These are phyloP conservation scores for Yamadazyma paraphyllophila DNA, from an alignment of 805 yeast genomes.

Conservation along the genomic window DNA sequence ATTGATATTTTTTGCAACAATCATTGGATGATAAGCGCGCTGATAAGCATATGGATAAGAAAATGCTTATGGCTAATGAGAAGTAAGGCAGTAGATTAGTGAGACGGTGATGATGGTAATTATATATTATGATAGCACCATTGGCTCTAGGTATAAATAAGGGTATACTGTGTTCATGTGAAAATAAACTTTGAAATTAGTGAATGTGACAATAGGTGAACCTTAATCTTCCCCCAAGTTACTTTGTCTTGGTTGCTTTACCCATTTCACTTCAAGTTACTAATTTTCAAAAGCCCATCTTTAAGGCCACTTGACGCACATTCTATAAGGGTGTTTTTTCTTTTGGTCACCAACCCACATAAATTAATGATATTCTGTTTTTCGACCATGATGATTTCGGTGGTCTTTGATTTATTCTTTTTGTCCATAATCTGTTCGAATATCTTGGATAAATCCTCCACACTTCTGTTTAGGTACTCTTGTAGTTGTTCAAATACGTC, in stretches of 20 bases:
- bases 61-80: not conserved
- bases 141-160: too few species aligned
- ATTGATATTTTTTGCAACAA: not conserved
- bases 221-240: too few species aligned
- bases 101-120: too few species aligned
- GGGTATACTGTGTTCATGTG: too few species aligned
- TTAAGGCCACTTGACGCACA: constrained; percentile 43
- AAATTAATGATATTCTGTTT: constrained; percentile 42
- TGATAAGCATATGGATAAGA: not conserved
- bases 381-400: constrained; percentile 31
- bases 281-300: constrained; percentile 25
- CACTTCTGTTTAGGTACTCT: constrained; percentile 58
- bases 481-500: constrained; percentile 72
- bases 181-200: too few species aligned
- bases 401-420: constrained; percentile 23
- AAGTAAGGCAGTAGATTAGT: too few species aligned
- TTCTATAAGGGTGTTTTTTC: constrained; percentile 42
- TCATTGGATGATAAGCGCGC: constrained; percentile 5
- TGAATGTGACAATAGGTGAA: too few species aligned
- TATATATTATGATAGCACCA: too few species aligned
- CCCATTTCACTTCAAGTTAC: constrained; percentile 13
- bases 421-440: constrained; percentile 44
- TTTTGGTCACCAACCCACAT: constrained; percentile 39
- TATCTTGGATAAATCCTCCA: constrained; percentile 65
- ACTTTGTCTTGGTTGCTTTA: too few species aligned